Evolutionary conservation across 768 basidiomycete species (phyloP).

Genomic region (Hemileccinum rubropunctum): DNA sequence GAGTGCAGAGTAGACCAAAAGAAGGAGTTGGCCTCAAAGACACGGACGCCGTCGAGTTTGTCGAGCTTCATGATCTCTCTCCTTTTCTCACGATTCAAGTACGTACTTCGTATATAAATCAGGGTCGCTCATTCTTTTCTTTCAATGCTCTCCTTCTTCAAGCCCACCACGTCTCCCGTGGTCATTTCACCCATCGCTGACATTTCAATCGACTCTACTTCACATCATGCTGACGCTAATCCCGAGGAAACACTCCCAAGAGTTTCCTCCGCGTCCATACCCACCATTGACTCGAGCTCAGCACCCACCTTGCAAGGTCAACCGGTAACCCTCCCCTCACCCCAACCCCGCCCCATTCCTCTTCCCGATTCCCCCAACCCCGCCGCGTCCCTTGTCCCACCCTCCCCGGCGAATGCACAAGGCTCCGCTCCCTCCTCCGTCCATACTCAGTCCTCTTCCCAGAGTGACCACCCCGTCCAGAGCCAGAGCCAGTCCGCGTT

Average conservation of each 20-base stretch:
- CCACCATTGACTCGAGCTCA: constrained; percentile 24
- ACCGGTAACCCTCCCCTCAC: not conserved
- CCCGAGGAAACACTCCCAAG: constrained; percentile 7
- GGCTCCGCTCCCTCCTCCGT: constrained; percentile 7
- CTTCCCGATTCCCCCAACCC: constrained; percentile 21
- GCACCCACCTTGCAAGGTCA: constrained; percentile 22
- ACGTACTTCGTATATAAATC: no score
- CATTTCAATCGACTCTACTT: not conserved
- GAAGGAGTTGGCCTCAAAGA: no score
- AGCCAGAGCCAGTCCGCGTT: constrained; percentile 28
- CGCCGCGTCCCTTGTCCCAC: constrained; percentile 18
- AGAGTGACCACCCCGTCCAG: constrained; percentile 18
- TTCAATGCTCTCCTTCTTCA: not conserved
- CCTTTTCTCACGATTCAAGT: no score
- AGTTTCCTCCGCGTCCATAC: constrained; percentile 18
- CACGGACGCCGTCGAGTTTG: no score
- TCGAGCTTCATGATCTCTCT: no score
- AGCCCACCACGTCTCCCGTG: not conserved
- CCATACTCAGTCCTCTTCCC: constrained; percentile 15
- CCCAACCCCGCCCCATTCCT: constrained; percentile 3
- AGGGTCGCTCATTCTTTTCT: no score
- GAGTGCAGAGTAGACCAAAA: no score
- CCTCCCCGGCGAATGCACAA: constrained; percentile 7
- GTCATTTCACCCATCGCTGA: constrained; percentile 1
- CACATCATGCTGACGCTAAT: not conserved